phyloP scores from a whole-genome alignment of 1,284 basidiomycete genomes.

The Inonotus obliquus region DNA sequence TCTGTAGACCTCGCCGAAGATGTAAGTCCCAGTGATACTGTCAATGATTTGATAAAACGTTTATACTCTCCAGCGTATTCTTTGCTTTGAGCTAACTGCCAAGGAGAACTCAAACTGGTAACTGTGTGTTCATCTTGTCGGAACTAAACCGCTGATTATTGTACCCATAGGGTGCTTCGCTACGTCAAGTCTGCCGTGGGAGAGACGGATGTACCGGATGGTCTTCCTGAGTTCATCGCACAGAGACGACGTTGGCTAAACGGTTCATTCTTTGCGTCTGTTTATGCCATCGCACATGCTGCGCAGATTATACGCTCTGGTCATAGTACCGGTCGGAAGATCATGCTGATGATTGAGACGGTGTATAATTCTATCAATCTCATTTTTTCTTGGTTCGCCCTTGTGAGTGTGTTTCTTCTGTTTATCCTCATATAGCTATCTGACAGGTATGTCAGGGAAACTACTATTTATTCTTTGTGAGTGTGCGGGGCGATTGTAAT shows the following conservation, averaged over 20 bases:
- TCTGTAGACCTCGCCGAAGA: conserved; percentile 76
- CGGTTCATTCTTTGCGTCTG: conserved; percentile 93
- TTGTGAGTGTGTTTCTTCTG: conserved; percentile 46
- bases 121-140: conserved; percentile 4
- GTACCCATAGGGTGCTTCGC: conserved; percentile 71
- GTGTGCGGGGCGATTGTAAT: conserved; percentile 27
- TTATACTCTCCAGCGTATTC: conserved; percentile 63
- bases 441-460: conserved; percentile 58
- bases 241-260: conserved; percentile 92
- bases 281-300: conserved; percentile 79
- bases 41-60: background rate
- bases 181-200: conserved; percentile 95
- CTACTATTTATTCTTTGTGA: conserved; percentile 94
- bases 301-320: conserved; percentile 83
- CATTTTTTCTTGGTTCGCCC: conserved; percentile 89
- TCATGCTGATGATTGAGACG: conserved; percentile 73
- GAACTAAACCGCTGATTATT: background rate
- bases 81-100: conserved; percentile 96
- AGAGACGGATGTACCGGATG: conserved; percentile 96
- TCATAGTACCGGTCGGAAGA: conserved; percentile 77
- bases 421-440: conserved; percentile 1
- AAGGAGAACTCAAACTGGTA: conserved; percentile 86
- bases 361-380: conserved; percentile 88
- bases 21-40: conserved; percentile 38
- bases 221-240: conserved; percentile 90